Conservation (phyloP, 2,329 filamentous ascomycete species). For the Nakataea oryzae region DNA sequence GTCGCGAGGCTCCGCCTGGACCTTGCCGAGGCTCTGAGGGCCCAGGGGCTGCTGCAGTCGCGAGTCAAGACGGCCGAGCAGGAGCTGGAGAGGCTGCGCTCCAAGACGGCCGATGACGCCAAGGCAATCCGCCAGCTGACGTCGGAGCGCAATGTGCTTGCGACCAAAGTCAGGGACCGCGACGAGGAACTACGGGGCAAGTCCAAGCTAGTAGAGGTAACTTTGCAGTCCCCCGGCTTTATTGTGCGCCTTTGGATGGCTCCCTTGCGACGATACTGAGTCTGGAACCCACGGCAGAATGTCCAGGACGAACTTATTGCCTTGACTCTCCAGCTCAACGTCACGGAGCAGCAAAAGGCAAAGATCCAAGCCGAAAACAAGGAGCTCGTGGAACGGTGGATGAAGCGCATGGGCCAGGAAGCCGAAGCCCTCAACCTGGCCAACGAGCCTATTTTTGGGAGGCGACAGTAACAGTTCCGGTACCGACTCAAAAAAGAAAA, state of each 20-base stretch:
- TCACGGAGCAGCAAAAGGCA: slow-evolving; percentile 67
- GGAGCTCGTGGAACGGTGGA: slow-evolving; percentile 83
- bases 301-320: slow-evolving; percentile 91
- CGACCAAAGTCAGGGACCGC: slow-evolving; percentile 62
- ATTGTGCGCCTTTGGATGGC: neutral
- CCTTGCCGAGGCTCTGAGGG: slow-evolving; percentile 65
- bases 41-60: slow-evolving; percentile 56
- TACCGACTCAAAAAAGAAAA: neutral
- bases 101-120: slow-evolving; percentile 47
- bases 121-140: slow-evolving; percentile 52
- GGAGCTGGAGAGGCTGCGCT: slow-evolving; percentile 50
- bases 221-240: neutral
- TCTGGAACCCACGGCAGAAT: slow-evolving; percentile 33
- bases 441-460: slow-evolving; percentile 33
- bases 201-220: slow-evolving; percentile 67
- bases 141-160: slow-evolving; percentile 49
- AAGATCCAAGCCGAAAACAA: slow-evolving; percentile 74
- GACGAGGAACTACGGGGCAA: slow-evolving; percentile 82
- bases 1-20: slow-evolving; percentile 52
- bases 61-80: slow-evolving; percentile 51
- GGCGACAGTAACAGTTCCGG: slow-evolving; percentile 5
- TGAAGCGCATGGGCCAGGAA: slow-evolving; percentile 77
- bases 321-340: slow-evolving; percentile 75
- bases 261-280: slow-evolving; percentile 3
- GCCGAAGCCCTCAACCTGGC: slow-evolving; percentile 75